Percentiles rank a stretch among this genome's conserved stretches.
Conservation (phyloP, 1,284 basidiomycete species). For the Entoloma clypeatum region DNA sequence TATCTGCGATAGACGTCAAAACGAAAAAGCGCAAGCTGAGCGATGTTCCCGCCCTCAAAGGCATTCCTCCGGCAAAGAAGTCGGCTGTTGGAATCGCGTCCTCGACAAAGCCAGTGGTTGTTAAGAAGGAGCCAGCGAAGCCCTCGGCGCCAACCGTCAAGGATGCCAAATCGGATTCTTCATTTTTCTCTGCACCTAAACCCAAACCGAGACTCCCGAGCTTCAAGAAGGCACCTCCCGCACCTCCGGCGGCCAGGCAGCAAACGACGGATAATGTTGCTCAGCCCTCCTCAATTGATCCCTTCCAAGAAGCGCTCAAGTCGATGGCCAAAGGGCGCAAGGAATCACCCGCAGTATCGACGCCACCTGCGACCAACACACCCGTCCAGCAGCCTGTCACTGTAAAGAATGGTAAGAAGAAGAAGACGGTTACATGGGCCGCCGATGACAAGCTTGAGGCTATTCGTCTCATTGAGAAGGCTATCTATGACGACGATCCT, state of each 20-base stretch:
- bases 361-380: conserved; percentile 34
- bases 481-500: conserved; percentile 80
- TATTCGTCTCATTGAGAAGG: conserved; percentile 74
- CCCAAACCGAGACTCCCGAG: conserved; percentile 75
- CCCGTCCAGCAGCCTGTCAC: conserved; percentile 28
- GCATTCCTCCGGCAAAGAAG: conserved; percentile 61
- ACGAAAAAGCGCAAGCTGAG: conserved; percentile 69
- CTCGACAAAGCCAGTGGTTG: conserved; percentile 35
- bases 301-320: conserved; percentile 77
- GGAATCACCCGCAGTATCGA: conserved; percentile 44
- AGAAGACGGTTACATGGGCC: conserved; percentile 74
- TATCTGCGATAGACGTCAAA: conserved; percentile 43
- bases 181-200: conserved; percentile 81
- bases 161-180: conserved; percentile 76
- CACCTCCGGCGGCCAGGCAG: conserved; percentile 27
- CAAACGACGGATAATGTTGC: conserved; percentile 52
- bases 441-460: conserved; percentile 66
- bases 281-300: conserved; percentile 70
- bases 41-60: conserved; percentile 44
- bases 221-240: conserved; percentile 67
- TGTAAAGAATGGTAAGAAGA: conserved; percentile 53
- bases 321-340: conserved; percentile 60
- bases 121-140: conserved; percentile 41
- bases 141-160: conserved; percentile 45
- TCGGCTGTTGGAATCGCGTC: conserved; percentile 44